Percentiles rank a stretch among this genome's conserved stretches.
These are phyloP conservation scores for Erythrobasidium yunnanense DNA, from an alignment of 768 basidiomycete species.

Conservation along the genomic window DNA sequence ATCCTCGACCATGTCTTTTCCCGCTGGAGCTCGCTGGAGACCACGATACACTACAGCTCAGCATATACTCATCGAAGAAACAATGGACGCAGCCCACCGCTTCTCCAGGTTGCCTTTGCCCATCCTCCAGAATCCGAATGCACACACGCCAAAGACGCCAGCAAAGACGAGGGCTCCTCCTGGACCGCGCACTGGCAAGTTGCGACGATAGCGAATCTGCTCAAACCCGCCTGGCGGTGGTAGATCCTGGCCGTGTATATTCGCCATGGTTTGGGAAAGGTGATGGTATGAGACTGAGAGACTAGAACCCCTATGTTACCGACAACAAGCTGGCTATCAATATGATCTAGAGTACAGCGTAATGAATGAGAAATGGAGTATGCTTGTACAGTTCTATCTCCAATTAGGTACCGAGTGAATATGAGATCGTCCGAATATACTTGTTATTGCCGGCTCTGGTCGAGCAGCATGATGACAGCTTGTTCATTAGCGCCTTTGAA, in stretches of 20 bases:
- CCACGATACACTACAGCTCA: background rate
- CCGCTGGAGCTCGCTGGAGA: slow-evolving; percentile 70
- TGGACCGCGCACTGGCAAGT: slow-evolving; percentile 78
- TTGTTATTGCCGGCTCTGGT: slow-evolving; percentile 6
- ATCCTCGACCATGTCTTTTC: slow-evolving; percentile 94
- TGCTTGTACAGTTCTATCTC: no score
- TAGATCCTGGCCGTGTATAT: slow-evolving; percentile 52
- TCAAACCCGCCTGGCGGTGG: slow-evolving; percentile 90
- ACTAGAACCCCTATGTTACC: no score
- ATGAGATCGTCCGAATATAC: no score
- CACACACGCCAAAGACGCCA: slow-evolving; percentile 62
- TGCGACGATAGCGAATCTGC: slow-evolving; percentile 84
- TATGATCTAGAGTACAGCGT: no score
- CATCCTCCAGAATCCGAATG: slow-evolving; percentile 81
- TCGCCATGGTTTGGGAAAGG: no score
- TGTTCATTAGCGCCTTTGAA: slow-evolving; percentile 23
- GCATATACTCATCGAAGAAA: background rate
- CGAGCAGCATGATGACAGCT: slow-evolving; percentile 25
- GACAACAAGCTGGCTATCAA: no score
- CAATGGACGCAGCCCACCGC: slow-evolving; percentile 55
- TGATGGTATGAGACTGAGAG: no score
- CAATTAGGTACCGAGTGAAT: no score
- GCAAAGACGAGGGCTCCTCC: slow-evolving; percentile 36
- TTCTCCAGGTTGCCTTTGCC: slow-evolving; percentile 84
- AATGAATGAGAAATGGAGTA: no score